Conservation (phyloP, 768 basidiomycete genomes). For the Boletus rubroflammeus region DNA sequence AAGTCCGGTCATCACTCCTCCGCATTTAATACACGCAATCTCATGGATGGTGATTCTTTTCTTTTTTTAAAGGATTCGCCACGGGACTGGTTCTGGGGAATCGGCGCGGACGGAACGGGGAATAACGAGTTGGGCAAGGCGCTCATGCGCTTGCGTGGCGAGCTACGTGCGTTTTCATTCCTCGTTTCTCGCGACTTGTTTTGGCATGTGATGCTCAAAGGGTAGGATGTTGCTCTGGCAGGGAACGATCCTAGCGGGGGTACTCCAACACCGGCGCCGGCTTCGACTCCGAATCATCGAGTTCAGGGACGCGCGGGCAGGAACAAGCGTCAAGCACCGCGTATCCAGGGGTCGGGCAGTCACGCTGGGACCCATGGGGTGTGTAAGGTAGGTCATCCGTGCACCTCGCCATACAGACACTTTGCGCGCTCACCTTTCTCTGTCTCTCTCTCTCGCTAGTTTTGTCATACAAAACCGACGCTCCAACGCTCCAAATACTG, state of each 20-base stretch:
- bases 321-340: slow-evolving; percentile 11
- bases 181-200: neutral
- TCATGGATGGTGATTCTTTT: neutral
- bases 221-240: neutral
- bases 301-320: neutral
- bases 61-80: slow-evolving; percentile 53
- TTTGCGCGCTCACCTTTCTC: neutral
- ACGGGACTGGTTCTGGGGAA: slow-evolving; percentile 74
- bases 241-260: slow-evolving; percentile 9
- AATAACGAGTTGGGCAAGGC: slow-evolving; percentile 73
- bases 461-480: slow-evolving; percentile 56
- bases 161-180: slow-evolving; percentile 38
- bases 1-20: slow-evolving; percentile 5
- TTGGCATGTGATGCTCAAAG: slow-evolving; percentile 2
- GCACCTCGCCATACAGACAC: neutral
- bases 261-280: neutral
- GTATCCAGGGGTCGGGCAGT: slow-evolving; percentile 4
- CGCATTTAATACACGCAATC: neutral
- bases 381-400: slow-evolving; percentile 23
- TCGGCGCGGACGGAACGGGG: slow-evolving; percentile 62
- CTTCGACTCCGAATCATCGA: slow-evolving; percentile 3
- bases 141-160: slow-evolving; percentile 57
- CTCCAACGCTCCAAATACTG: slow-evolving; percentile 55
- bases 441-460: slow-evolving; percentile 27
- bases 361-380: slow-evolving; percentile 5